Percentiles rank a stretch among this genome's conserved stretches.
Conservation (phyloP, 768 basidiomycete species). For the Paxillus ammoniavirescens region DNA sequence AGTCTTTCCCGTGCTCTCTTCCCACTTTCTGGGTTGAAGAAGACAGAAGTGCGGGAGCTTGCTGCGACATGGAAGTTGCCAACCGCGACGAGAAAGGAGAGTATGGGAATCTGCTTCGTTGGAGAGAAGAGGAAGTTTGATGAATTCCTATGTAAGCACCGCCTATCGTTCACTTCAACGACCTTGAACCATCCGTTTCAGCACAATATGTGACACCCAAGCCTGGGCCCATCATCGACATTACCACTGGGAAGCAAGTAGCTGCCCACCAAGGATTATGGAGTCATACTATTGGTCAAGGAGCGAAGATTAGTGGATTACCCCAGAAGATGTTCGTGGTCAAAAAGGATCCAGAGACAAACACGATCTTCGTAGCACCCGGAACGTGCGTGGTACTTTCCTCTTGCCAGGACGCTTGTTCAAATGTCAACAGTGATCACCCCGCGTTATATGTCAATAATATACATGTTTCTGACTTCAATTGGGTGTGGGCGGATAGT, state of each 20-base stretch:
- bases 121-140: slow-evolving; percentile 75
- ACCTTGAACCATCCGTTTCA: slow-evolving; percentile 27
- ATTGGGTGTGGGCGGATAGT: slow-evolving; percentile 74
- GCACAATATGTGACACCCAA: slow-evolving; percentile 74
- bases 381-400: slow-evolving; percentile 49
- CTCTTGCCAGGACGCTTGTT: background rate
- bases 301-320: slow-evolving; percentile 64
- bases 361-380: slow-evolving; percentile 75
- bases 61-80: slow-evolving; percentile 62
- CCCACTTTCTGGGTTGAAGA: slow-evolving; percentile 67
- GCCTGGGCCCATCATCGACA: slow-evolving; percentile 67
- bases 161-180: background rate
- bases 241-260: slow-evolving; percentile 50
- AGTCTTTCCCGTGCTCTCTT: slow-evolving; percentile 72
- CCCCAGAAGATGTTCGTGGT: slow-evolving; percentile 67
- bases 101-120: slow-evolving; percentile 95
- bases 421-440: slow-evolving; percentile 47
- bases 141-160: slow-evolving; percentile 64
- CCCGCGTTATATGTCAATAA: slow-evolving; percentile 47
- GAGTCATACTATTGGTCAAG: slow-evolving; percentile 85
- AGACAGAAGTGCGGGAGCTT: slow-evolving; percentile 69
- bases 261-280: slow-evolving; percentile 75
- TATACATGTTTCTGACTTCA: slow-evolving; percentile 49
- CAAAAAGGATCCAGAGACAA: slow-evolving; percentile 58
- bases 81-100: slow-evolving; percentile 76